Evolutionary conservation across 2,329 filamentous ascomycete genomes (phyloP).

Genomic region (Dactylonectria estremocensis): DNA sequence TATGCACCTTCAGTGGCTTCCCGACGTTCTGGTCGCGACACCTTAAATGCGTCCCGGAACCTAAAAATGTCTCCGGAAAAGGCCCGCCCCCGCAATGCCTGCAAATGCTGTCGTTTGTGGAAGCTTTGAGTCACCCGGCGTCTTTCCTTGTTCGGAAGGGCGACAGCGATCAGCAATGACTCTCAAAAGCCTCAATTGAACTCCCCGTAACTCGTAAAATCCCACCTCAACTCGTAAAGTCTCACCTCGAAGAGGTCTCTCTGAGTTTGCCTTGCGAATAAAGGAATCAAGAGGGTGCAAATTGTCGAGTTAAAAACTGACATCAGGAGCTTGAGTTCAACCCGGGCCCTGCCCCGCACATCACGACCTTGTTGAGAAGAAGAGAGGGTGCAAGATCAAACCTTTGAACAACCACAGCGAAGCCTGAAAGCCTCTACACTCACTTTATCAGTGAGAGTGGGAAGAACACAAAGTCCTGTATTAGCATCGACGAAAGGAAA

Average conservation of each 20-base stretch:
- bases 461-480: no score
- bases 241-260: neutral
- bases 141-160: neutral
- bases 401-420: no score
- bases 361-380: no score
- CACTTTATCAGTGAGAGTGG: no score
- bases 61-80: slow-evolving; percentile 1
- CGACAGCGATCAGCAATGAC: neutral
- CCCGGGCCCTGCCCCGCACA: no score
- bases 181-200: neutral
- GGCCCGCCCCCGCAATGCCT: neutral
- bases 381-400: no score
- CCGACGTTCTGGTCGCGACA: neutral
- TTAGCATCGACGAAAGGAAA: no score
- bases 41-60: slow-evolving; percentile 1
- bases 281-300: neutral
- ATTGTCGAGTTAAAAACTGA: no score
- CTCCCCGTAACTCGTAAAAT: neutral
- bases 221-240: neutral
- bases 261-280: neutral
- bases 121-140: slow-evolving; percentile 5
- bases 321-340: no score
- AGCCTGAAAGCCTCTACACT: no score
- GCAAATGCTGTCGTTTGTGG: neutral
- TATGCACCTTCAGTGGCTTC: neutral